Evolutionary conservation across 306 rosid genomes (phyloP).

Genomic region (Cotoneaster glaucophyllus): DNA sequence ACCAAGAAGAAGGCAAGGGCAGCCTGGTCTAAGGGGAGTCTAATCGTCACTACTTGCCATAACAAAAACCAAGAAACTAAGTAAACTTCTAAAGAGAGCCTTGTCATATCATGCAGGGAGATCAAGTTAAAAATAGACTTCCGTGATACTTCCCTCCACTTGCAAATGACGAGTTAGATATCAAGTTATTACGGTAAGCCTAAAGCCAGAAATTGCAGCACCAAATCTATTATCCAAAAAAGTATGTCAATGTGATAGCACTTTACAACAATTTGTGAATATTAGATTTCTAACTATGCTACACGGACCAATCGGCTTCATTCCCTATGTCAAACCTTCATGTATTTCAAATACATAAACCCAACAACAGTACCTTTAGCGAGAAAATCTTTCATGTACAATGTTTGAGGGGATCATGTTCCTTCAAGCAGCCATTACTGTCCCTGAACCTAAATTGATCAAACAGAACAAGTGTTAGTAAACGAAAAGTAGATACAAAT

Average conservation of each 20-base stretch:
- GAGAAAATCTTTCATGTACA: neutral
- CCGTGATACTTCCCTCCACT: no score
- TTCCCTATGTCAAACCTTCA: conserved; percentile 2
- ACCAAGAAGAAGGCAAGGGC: neutral
- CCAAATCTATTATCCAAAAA: neutral
- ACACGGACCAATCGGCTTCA: conserved; percentile 18
- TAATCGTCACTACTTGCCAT: no score
- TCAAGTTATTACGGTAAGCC: no score
- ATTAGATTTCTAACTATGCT: neutral
- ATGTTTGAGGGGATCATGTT: neutral
- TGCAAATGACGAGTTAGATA: no score
- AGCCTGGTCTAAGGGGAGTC: neutral
- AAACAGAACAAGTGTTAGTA: neutral
- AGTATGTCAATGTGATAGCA: no score
- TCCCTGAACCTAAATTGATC: neutral
- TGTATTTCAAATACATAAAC: conserved; percentile 17
- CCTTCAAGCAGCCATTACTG: neutral
- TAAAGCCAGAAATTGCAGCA: neutral
- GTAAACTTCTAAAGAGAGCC: no score
- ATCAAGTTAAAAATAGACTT: no score
- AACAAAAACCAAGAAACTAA: no score
- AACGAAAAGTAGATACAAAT: neutral
- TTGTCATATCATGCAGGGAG: no score
- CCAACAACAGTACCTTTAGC: conserved; percentile 9
- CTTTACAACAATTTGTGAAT: neutral